Evolutionary conservation across 352 stramenopile genomes (phyloP).

Genomic region (Globisporangium echinulatum): DNA sequence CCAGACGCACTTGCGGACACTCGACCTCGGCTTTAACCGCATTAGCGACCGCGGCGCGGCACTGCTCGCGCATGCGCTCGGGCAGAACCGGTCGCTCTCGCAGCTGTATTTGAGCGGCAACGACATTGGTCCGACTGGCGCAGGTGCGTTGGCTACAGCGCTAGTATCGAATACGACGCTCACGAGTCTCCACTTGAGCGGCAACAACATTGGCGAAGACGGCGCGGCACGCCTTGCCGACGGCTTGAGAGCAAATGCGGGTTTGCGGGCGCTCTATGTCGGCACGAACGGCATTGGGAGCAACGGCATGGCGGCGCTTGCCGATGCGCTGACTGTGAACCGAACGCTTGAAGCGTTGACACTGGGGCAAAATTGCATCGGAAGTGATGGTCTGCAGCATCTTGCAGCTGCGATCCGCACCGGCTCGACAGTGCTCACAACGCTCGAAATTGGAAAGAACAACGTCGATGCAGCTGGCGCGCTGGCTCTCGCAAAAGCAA

Average conservation of each 20-base stretch:
- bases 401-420: conserved; percentile 54
- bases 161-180: conserved; percentile 55
- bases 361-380: conserved; percentile 72
- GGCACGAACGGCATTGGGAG: conserved; percentile 75
- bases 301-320: conserved; percentile 52
- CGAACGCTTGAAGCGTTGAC: conserved; percentile 59
- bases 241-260: conserved; percentile 44
- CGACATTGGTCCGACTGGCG: conserved; percentile 59
- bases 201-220: conserved; percentile 81
- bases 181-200: conserved; percentile 61
- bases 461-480: conserved; percentile 59
- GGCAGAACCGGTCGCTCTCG: conserved; percentile 55
- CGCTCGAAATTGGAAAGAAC: conserved; percentile 79
- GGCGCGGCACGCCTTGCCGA: conserved; percentile 43
- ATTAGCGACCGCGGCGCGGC: conserved; percentile 62
- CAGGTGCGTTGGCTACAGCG: conserved; percentile 35
- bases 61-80: conserved; percentile 47
- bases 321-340: conserved; percentile 52
- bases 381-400: conserved; percentile 46
- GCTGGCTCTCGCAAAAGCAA: conserved; percentile 58
- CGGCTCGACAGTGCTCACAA: conserved; percentile 44
- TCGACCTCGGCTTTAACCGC: conserved; percentile 79
- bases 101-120: conserved; percentile 79
- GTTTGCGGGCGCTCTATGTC: conserved; percentile 61
- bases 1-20: conserved; percentile 32